Evolutionary conservation across 768 basidiomycete genomes (phyloP).

Genomic region (Mycena olivaceomarginata): DNA sequence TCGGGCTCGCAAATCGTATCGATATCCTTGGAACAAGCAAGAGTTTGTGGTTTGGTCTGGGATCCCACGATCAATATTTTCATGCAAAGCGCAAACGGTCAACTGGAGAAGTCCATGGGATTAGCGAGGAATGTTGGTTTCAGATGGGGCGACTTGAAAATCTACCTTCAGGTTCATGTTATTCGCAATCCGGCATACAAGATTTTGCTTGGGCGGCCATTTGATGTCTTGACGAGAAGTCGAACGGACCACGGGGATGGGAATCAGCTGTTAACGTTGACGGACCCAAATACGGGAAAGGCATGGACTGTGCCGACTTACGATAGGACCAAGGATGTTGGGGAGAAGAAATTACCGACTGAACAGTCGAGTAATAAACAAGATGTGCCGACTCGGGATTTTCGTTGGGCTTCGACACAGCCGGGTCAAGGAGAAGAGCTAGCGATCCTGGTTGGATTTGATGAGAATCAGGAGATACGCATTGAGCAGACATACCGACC

Average conservation of each 20-base stretch:
- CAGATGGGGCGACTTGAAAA: neutral
- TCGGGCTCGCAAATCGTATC: conserved; percentile 53
- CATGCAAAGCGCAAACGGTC: conserved; percentile 50
- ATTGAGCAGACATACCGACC: neutral
- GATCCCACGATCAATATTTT: conserved; percentile 46
- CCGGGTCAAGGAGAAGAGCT: conserved; percentile 34
- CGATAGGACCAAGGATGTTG: neutral
- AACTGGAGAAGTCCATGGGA: neutral
- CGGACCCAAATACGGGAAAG: neutral
- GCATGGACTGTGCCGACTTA: neutral
- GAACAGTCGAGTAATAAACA: neutral
- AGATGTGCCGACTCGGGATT: neutral
- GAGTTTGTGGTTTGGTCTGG: conserved; percentile 30
- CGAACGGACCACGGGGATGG: neutral
- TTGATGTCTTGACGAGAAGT: neutral
- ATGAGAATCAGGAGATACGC: neutral
- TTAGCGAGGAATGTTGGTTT: neutral
- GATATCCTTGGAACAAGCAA: conserved; percentile 43
- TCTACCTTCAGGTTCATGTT: neutral
- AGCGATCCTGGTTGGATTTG: conserved; percentile 10
- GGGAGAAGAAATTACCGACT: neutral
- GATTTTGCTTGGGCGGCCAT: neutral
- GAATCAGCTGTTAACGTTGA: neutral
- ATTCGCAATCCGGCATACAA: neutral
- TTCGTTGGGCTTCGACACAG: conserved; percentile 22